Conservation (phyloP, 2,329 filamentous ascomycete species). For the Fusarium papillatum region DNA sequence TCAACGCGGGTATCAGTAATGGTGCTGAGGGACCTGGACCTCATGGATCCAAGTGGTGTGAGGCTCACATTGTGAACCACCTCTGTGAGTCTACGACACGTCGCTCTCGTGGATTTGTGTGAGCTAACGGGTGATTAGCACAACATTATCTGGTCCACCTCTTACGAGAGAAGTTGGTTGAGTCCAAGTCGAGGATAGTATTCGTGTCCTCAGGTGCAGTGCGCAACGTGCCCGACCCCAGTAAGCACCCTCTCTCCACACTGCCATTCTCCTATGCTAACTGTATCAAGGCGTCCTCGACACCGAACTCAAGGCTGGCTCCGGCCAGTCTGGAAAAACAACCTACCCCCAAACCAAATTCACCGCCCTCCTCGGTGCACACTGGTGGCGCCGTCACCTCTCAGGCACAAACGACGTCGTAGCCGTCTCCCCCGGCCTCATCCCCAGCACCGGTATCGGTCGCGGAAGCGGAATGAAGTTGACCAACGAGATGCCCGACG, state of each 20-base stretch:
- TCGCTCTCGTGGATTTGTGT: not conserved
- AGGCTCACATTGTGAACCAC: conserved; percentile 65
- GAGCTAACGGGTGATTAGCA: conserved; percentile 55
- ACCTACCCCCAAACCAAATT: conserved; percentile 64
- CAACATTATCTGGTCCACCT: conserved; percentile 67
- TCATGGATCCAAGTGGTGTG: conserved; percentile 62
- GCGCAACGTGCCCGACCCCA: conserved; percentile 53
- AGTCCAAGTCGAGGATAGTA: conserved; percentile 61
- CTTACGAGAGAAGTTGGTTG: conserved; percentile 60
- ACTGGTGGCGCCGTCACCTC: conserved; percentile 70
- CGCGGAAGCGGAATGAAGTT: conserved; percentile 48
- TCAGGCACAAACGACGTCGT: conserved; percentile 58
- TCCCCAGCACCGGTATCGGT: conserved; percentile 61
- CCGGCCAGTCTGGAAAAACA: conserved; percentile 44
- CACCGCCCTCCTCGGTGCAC: conserved; percentile 62
- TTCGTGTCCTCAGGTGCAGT: conserved; percentile 65
- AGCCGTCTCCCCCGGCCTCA: conserved; percentile 66
- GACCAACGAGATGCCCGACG: conserved; percentile 55
- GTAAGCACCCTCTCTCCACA: conserved; percentile 37
- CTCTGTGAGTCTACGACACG: conserved; percentile 53
- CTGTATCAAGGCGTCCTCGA: conserved; percentile 50
- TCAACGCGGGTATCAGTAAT: conserved; percentile 63
- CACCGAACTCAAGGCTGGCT: conserved; percentile 54
- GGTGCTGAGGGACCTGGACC: conserved; percentile 51
- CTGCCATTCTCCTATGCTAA: conserved; percentile 1